Evolutionary conservation across 192 early-diverging fungal species (phyloP).

Genomic region (Podila epicladia): DNA sequence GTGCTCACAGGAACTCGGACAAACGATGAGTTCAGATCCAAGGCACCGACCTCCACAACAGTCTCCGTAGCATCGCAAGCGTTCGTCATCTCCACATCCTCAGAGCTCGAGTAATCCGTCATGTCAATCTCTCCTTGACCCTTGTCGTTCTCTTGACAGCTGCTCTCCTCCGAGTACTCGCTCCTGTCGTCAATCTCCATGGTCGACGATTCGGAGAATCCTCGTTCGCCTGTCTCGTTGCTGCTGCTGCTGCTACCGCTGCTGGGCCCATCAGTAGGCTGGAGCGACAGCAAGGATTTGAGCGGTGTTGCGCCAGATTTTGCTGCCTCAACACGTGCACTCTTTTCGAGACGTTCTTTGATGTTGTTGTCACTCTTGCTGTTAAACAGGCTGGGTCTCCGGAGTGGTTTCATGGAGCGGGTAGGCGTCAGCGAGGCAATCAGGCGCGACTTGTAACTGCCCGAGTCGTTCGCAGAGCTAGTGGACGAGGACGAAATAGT

Average conservation of each 20-base stretch:
- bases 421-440: conserved; percentile 7
- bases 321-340: neutral
- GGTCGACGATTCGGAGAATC: neutral
- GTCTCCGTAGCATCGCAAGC: neutral
- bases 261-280: neutral
- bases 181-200: conserved; percentile 2
- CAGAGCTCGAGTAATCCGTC: neutral
- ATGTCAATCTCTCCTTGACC: neutral
- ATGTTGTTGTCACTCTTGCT: conserved; percentile 26
- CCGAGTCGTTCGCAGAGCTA: neutral
- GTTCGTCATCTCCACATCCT: neutral
- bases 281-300: neutral
- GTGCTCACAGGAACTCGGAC: neutral
- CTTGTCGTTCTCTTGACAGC: neutral
- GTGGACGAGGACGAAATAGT: neutral
- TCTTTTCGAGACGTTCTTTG: conserved; percentile 5
- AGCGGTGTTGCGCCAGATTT: neutral
- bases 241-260: neutral
- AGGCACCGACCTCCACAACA: neutral
- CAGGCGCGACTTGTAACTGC: conserved; percentile 1
- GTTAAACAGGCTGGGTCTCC: conserved; percentile 14
- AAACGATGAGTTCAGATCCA: neutral
- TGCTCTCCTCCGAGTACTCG: neutral
- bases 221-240: neutral
- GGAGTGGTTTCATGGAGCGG: conserved; percentile 30